Evolutionary conservation across 306 rosid genomes (phyloP).

Genomic region (Cucumis cinereus): DNA sequence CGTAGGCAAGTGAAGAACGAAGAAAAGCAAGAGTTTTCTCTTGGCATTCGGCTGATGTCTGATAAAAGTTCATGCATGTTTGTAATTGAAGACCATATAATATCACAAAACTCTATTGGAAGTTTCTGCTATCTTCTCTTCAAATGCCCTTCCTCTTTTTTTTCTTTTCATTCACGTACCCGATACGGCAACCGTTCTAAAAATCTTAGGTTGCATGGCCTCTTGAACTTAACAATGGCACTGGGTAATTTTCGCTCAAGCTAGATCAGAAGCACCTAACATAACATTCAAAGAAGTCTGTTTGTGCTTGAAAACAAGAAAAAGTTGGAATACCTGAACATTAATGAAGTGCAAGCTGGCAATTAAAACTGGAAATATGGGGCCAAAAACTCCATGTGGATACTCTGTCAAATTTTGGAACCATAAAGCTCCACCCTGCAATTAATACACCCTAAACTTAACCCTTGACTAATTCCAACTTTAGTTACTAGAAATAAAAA

Average conservation of each 20-base stretch:
- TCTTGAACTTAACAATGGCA: background rate
- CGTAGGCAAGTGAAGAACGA: background rate
- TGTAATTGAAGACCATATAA: background rate
- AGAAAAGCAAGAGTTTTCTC: background rate
- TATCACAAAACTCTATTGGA: background rate
- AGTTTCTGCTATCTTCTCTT: background rate
- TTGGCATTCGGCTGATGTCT: background rate
- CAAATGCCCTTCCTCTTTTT: background rate
- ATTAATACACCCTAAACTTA: slow-evolving; percentile 11
- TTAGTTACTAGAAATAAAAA: background rate
- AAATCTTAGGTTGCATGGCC: background rate
- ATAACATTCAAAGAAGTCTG: background rate
- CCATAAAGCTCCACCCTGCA: slow-evolving; percentile 93
- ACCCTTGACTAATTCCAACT: background rate
- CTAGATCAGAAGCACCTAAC: background rate
- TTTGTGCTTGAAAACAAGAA: background rate
- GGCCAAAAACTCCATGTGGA: slow-evolving; percentile 59
- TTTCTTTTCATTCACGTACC: background rate
- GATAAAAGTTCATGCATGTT: background rate
- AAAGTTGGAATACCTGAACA: slow-evolving; percentile 48
- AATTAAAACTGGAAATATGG: slow-evolving; percentile 60
- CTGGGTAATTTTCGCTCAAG: background rate
- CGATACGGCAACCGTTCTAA: background rate
- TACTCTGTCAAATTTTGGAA: slow-evolving; percentile 69
- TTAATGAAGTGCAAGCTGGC: slow-evolving; percentile 61